These are phyloP conservation scores for Penicillium ucsense DNA, from an alignment of 495 filamentous ascomycete species.

Conservation along the genomic window DNA sequence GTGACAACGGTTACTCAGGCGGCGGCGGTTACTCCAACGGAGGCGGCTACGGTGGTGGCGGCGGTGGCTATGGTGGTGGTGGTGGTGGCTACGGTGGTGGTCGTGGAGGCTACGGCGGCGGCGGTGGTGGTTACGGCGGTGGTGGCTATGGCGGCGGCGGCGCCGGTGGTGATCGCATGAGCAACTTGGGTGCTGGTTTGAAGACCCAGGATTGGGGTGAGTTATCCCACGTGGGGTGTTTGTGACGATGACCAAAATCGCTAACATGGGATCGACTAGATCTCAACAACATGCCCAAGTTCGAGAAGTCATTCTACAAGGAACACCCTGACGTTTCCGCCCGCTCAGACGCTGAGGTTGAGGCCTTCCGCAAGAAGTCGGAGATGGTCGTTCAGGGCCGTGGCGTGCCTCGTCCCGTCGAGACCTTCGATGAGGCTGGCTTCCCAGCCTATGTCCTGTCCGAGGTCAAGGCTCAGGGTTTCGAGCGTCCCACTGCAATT, in stretches of 20 bases:
- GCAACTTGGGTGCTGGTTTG: slow-evolving; percentile 73
- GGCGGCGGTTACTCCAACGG: slow-evolving; percentile 17
- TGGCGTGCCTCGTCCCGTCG: slow-evolving; percentile 82
- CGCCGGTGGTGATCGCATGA: slow-evolving; percentile 77
- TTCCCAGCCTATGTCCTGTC: slow-evolving; percentile 96
- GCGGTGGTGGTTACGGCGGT: slow-evolving; percentile 44
- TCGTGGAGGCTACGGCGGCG: slow-evolving; percentile 41
- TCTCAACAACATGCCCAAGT: slow-evolving; percentile 72
- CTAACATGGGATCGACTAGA: slow-evolving; percentile 44
- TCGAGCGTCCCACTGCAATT: slow-evolving; percentile 83
- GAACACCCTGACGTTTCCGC: slow-evolving; percentile 69
- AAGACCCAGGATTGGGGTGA: slow-evolving; percentile 82
- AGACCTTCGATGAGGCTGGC: slow-evolving; percentile 94
- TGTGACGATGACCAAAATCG: slow-evolving; percentile 1
- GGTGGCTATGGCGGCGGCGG: slow-evolving; percentile 44
- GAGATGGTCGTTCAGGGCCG: slow-evolving; percentile 68
- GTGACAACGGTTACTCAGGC: slow-evolving; percentile 37
- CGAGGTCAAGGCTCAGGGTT: slow-evolving; percentile 96
- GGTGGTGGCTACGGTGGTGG: slow-evolving; percentile 36
- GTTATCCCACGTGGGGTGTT: slow-evolving; percentile 14
- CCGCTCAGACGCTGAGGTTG: slow-evolving; percentile 70
- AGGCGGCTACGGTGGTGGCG: slow-evolving; percentile 34
- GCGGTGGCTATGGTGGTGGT: slow-evolving; percentile 29
- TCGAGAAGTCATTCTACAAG: slow-evolving; percentile 99
- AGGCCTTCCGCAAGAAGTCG: slow-evolving; percentile 73